Evolutionary conservation across 148 eudicot genomes (phyloP).

Genomic region (Fagopyrum homotropicum): DNA sequence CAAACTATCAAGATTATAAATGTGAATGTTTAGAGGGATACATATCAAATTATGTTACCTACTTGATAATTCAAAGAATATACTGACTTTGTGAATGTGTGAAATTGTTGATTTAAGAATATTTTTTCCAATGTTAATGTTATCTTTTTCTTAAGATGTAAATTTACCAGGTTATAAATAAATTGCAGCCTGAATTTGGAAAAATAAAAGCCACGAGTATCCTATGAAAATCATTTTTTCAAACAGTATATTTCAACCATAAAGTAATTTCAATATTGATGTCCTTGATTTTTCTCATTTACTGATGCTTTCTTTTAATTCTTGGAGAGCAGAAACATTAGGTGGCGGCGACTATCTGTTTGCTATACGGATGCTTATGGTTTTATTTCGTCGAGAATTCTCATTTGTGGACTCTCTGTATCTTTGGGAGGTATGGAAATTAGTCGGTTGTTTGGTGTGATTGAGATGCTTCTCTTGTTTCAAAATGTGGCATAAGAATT

Average conservation of each 20-base stretch:
- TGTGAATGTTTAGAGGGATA: neutral
- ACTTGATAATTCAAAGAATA: neutral
- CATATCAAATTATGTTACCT: neutral
- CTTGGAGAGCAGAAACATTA: slow-evolving; percentile 55
- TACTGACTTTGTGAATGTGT: neutral
- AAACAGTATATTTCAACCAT: neutral
- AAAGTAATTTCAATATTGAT: no score
- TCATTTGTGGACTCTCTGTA: slow-evolving; percentile 90
- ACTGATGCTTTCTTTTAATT: slow-evolving; percentile 13
- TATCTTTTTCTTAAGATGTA: no score
- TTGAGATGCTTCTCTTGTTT: neutral
- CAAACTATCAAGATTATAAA: neutral
- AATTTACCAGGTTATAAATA: neutral
- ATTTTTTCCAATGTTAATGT: neutral
- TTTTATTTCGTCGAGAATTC: slow-evolving; percentile 93
- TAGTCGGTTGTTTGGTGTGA: neutral
- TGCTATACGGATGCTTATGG: slow-evolving; percentile 99
- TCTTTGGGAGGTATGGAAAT: slow-evolving; percentile 89
- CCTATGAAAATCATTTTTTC: no score
- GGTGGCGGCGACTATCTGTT: slow-evolving; percentile 96
- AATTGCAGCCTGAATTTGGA: neutral
- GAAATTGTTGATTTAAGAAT: neutral
- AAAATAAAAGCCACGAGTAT: no score
- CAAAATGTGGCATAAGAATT: neutral
- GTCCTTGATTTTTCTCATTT: neutral